Percentiles rank a stretch among this genome's conserved stretches.
phyloP scores from a whole-genome alignment of 2,329 filamentous ascomycete species.

The Colletotrichum sansevieriae region DNA sequence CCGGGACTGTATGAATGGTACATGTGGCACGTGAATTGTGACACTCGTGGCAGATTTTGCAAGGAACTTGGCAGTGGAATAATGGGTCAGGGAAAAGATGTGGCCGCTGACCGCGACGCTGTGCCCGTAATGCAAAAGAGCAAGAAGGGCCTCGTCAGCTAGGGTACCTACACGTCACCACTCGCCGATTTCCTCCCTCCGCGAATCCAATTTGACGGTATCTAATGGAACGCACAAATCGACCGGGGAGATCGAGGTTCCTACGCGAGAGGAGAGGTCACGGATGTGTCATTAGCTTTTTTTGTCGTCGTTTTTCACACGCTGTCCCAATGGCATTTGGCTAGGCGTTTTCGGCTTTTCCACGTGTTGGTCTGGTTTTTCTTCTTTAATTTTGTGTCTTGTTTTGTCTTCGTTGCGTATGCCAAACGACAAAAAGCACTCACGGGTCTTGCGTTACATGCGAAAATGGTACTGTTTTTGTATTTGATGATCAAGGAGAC shows the following conservation, averaged over 20 bases:
- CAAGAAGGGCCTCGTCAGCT: slow-evolving; percentile 58
- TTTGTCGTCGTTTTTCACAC: slow-evolving; percentile 14
- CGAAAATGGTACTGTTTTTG: slow-evolving; percentile 4
- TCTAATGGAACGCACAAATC: slow-evolving; percentile 17
- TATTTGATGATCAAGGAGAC: slow-evolving; percentile 4
- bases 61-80: background rate
- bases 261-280: slow-evolving; percentile 6
- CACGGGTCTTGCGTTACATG: slow-evolving; percentile 7
- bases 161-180: slow-evolving; percentile 34
- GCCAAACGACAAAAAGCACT: slow-evolving; percentile 17
- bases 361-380: slow-evolving; percentile 21
- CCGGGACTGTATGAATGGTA: slow-evolving; percentile 6
- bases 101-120: slow-evolving; percentile 36
- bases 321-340: slow-evolving; percentile 39
- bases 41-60: background rate
- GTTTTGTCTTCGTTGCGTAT: slow-evolving; percentile 12
- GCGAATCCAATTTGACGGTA: slow-evolving; percentile 12
- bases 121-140: slow-evolving; percentile 46
- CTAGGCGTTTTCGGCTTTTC: slow-evolving; percentile 42
- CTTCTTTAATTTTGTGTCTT: background rate
- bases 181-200: slow-evolving; percentile 10
- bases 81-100: slow-evolving; percentile 16
- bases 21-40: background rate
- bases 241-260: slow-evolving; percentile 4
- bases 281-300: slow-evolving; percentile 5